These are phyloP conservation scores for Metschnikowia lachancei DNA, from an alignment of 805 yeast genomes.

Conservation along the genomic window DNA sequence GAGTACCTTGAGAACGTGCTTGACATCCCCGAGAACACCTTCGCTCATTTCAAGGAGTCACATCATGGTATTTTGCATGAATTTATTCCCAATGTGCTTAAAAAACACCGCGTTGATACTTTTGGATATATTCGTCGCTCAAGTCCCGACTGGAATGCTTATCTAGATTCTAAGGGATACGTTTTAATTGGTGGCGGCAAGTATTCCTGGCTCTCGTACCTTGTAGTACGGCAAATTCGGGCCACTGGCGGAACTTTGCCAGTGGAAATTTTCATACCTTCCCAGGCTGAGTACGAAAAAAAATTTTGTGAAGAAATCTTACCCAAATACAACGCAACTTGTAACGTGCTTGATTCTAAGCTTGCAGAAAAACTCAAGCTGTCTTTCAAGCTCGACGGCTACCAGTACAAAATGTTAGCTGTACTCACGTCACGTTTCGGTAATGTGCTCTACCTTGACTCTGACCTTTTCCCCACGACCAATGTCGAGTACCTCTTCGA, in stretches of 20 bases:
- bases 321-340: conserved; percentile 45
- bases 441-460: conserved; percentile 47
- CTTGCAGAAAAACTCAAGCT: conserved; percentile 17
- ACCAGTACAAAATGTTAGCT: conserved; percentile 54
- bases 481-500: conserved; percentile 47
- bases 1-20: conserved; percentile 45
- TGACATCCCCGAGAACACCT: conserved; percentile 35
- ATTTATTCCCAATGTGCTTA: conserved; percentile 29
- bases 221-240: conserved; percentile 48
- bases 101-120: conserved; percentile 29
- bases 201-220: conserved; percentile 49
- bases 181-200: conserved; percentile 55
- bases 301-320: conserved; percentile 44
- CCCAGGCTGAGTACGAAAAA: conserved; percentile 43
- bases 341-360: conserved; percentile 42
- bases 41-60: conserved; percentile 33
- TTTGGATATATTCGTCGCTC: conserved; percentile 32
- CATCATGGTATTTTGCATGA: conserved; percentile 37
- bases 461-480: conserved; percentile 47
- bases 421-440: conserved; percentile 59
- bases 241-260: conserved; percentile 46
- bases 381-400: conserved; percentile 40
- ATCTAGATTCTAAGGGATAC: conserved; percentile 35
- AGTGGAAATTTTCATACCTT: conserved; percentile 49
- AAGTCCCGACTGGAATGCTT: conserved; percentile 40